Evolutionary conservation across 2,329 filamentous ascomycete species (phyloP), one percentile per base, ranked within the genome.

Genomic region (Aureobasidium pullulans): DNA sequence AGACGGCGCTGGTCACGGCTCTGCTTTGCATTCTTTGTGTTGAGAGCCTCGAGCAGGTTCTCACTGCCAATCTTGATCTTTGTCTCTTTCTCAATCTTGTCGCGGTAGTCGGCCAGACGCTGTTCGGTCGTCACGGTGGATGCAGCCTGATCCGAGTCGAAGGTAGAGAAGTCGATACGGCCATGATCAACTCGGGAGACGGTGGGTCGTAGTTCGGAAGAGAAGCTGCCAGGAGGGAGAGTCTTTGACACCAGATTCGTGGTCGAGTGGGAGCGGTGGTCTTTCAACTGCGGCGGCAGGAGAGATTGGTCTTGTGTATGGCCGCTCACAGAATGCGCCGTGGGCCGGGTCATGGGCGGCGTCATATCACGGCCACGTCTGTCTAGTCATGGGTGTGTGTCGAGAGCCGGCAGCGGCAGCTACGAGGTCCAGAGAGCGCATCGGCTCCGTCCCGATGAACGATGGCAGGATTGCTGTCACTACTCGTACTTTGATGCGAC

Each of bases 1-100:
- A 76, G 72, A 50, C 74, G 68, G 46, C 77, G 70, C 69, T 80
- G 78, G 57, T 79, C 93, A 71, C 92, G 95, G 63, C 89, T 88
- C 72, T 97, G 93, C 75, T 97, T 99, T 47, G 90, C 88, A 73
- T 96, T 96, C 75, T 99, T 99, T 46, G 86, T 83, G 72, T 96
- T 90, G 64, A 99, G 77, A 11, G 94, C 94, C 76, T 99, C 94
- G 40, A 99, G 80, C 83, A 99, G 86, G 71, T 99, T 99, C 78
- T 99, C 94, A 60, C 93, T 96, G 19, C 94, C 94, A 68, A 93
- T 89, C 74, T 96, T 96, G 71, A 99, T 97, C 79, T 97, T 97
- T 76, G 92, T 86, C 76, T 99, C 95, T 68, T 95, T 93, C 66
- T 91, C 93, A 64, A 99, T 87, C 69, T 87, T 84, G 67, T 96